Conservation (phyloP, 768 basidiomycete genomes). For the Naganishia antarctica region DNA sequence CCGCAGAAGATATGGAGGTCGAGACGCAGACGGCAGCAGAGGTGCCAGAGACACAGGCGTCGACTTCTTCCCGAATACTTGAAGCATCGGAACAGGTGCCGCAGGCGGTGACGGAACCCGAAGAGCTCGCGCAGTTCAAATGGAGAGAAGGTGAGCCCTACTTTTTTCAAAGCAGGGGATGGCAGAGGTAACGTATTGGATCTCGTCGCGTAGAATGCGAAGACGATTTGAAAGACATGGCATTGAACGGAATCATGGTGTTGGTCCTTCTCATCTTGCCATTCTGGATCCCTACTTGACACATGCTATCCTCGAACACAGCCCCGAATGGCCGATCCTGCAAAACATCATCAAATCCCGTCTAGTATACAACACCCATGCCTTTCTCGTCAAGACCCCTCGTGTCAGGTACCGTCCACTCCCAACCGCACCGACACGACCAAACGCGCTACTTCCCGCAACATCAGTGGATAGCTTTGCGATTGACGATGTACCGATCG, state of each 20-base stretch:
- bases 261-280: background rate
- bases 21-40: background rate
- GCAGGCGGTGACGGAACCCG: background rate
- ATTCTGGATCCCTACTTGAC: background rate
- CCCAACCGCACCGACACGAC: background rate
- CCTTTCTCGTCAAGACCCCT: constrained; percentile 10
- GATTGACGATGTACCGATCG: background rate
- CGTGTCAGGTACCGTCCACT: constrained; percentile 19
- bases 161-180: too few species aligned
- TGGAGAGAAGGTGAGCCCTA: constrained; percentile 2
- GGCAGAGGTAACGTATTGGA: background rate
- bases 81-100: background rate
- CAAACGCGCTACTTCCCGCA: background rate
- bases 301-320: background rate
- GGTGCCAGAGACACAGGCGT: background rate
- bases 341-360: constrained; percentile 22
- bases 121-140: background rate
- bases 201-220: background rate
- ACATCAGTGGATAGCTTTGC: constrained; percentile 21
- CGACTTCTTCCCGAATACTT: background rate
- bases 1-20: constrained; percentile 2
- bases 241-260: constrained; percentile 12
- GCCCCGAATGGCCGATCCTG: constrained; percentile 25
- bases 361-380: constrained; percentile 10
- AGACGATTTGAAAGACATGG: constrained; percentile 9